A percentile compares a stretch with the other conserved stretches of the same genome.
Conservation (phyloP, 1,284 basidiomycete species). For the Ceratobasidium papillatum region DNA sequence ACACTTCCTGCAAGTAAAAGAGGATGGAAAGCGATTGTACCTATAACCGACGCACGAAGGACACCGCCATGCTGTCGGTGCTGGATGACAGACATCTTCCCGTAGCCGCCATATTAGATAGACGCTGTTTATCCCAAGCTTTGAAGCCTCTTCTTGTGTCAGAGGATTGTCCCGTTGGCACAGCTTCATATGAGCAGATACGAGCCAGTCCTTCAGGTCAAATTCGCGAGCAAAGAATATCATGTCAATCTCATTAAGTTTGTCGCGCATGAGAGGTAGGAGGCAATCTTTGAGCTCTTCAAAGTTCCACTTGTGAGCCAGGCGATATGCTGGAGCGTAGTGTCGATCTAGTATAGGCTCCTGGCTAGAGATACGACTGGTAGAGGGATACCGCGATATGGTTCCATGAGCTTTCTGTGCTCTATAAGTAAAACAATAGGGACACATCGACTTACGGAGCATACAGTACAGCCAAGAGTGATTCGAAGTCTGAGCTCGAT, state of each 20-base stretch:
- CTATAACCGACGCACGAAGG: background rate
- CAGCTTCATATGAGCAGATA: constrained; percentile 26
- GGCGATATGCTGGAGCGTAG: background rate
- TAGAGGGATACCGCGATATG: too few species aligned
- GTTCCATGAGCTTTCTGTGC: too few species aligned
- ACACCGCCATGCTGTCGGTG: background rate
- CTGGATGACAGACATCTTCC: background rate
- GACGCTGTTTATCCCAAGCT: background rate
- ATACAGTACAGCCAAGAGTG: background rate
- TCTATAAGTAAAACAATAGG: too few species aligned
- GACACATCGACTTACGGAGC: background rate
- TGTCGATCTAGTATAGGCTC: background rate
- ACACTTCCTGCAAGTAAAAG: too few species aligned
- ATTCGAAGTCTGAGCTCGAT: background rate
- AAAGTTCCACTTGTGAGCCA: constrained; percentile 1
- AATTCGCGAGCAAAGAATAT: constrained; percentile 27
- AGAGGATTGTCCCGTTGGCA: constrained; percentile 25
- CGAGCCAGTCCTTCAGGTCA: constrained; percentile 28
- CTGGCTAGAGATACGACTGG: background rate
- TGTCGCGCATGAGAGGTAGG: background rate
- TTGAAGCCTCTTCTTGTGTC: constrained; percentile 6
- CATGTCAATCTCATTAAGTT: constrained; percentile 40
- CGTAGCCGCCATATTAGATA: constrained; percentile 12
- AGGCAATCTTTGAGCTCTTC: background rate
- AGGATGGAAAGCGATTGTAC: background rate